Percentiles rank a stretch among this genome's conserved stretches.
Conservation (phyloP, 805 yeast genomes). For the Candida anglica region DNA sequence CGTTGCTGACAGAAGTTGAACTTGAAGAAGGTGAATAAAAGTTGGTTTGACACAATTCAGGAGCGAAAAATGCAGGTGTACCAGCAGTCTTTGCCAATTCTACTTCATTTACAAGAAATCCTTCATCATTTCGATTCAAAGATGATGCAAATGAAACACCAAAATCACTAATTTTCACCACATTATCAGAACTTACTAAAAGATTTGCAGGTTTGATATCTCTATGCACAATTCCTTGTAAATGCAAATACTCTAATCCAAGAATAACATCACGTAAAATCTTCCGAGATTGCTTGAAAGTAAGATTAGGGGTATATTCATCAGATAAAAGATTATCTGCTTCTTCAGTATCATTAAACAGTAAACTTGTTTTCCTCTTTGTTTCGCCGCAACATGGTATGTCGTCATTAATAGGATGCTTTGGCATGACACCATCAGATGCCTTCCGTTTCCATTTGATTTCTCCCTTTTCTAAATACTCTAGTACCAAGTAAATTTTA, state of each 20-base stretch:
- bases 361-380: conserved; percentile 1
- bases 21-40: conserved; percentile 16
- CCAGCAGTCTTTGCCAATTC: conserved; percentile 96
- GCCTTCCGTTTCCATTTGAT: conserved; percentile 62
- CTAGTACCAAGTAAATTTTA: conserved; percentile 86
- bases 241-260: conserved; percentile 87
- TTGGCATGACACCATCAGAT: conserved; percentile 1
- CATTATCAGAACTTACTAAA: conserved; percentile 61
- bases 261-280: conserved; percentile 79
- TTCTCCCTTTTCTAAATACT: conserved; percentile 88
- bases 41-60: conserved; percentile 72
- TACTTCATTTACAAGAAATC: conserved; percentile 46
- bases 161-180: conserved; percentile 92
- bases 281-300: conserved; percentile 62
- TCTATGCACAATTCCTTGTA: conserved; percentile 88
- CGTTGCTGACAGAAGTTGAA: conserved; percentile 11
- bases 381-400: conserved; percentile 30
- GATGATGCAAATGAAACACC: conserved; percentile 82
- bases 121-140: conserved; percentile 41
- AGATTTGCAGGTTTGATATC: conserved; percentile 95
- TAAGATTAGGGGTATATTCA: conserved; percentile 52
- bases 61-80: conserved; percentile 90
- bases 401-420: conserved; percentile 32
- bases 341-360: conserved; percentile 11
- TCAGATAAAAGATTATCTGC: conserved; percentile 19